Evolutionary conservation across 305 asterid species (phyloP), one percentile per base, ranked within the genome.

Genomic region (Rubia occidens): DNA sequence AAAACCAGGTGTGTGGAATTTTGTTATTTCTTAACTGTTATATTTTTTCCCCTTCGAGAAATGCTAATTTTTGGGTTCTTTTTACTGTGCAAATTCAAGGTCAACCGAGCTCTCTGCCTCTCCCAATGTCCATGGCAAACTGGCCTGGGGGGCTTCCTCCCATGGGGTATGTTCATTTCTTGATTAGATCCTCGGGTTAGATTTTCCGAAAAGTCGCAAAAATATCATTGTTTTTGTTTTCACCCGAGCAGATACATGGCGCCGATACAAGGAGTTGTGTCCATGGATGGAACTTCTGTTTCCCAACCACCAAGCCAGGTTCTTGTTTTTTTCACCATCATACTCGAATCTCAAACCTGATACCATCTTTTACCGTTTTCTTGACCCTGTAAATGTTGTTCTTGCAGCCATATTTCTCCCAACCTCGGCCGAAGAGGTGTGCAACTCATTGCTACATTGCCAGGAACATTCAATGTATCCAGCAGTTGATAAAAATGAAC

Each of bases 101-200:
- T 71, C 89, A 81, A 75, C 78, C 87, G 6, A 81, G 82, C 72
- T 77, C 95, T 3, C 17, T 88, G 78, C 89, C 91, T 39, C 51
- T 89, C 76, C 87, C 95, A 1, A 75, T 92, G 88, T 78, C 98
- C 8, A 77, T 88, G 90, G 84, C 91, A 69, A 72, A 83, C 76
- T 94, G 99, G 99, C 96, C 97, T 37, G 88, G 95, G 71, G 98
- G 91, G 78, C 92, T 90, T 81, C 93, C 96, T 80, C 88, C 90
- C 0, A 82, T 94, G 93, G 95, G 99, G 99, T 94, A 90, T 17
- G 88, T 15, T 62, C 29, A 70, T 39, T 78, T 62, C 21, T 17
- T 70, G 68, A 61, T 64, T 72, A 51, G 72, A 70, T 72, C 58
- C 69, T 73, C 63, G 54, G 15, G 37, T 72, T 64, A 10, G 71